Conservation (phyloP, 2,329 filamentous ascomycete species). For the Colletotrichum tropicicola region DNA sequence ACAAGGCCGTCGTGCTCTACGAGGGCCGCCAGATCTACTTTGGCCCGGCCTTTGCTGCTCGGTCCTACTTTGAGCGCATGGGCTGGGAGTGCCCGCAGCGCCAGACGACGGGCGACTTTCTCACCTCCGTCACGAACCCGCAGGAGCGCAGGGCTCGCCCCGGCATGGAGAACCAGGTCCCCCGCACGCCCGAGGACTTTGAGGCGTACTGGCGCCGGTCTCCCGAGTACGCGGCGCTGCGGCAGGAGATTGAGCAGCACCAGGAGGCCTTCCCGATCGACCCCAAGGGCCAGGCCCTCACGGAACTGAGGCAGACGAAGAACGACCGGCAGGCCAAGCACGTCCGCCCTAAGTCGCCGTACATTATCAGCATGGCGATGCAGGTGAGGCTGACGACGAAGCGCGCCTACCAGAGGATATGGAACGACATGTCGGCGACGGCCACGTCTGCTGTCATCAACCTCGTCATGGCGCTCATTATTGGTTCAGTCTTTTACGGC, state of each 20-base stretch:
- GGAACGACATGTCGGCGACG: constrained; percentile 59
- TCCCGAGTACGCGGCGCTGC: constrained; percentile 50
- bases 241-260: constrained; percentile 59
- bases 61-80: constrained; percentile 72
- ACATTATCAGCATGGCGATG: constrained; percentile 63
- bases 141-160: constrained; percentile 62
- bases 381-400: constrained; percentile 61
- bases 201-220: constrained; percentile 58
- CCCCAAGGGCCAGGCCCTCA: constrained; percentile 45
- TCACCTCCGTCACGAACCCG: constrained; percentile 75
- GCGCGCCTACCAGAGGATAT: constrained; percentile 61
- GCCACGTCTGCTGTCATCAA: constrained; percentile 55
- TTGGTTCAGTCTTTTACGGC: constrained; percentile 68
- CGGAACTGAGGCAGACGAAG: constrained; percentile 57
- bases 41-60: constrained; percentile 68
- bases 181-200: constrained; percentile 77
- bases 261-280: constrained; percentile 55
- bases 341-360: constrained; percentile 63
- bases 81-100: constrained; percentile 74
- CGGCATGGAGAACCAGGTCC: constrained; percentile 69
- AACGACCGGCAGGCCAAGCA: constrained; percentile 60
- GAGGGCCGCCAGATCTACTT: constrained; percentile 83
- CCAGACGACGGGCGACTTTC: constrained; percentile 75
- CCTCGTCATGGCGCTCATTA: constrained; percentile 66
- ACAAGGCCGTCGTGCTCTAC: constrained; percentile 79